Evolutionary conservation across 345 rosid genomes (phyloP).

Genomic region (Camelina sativa): DNA sequence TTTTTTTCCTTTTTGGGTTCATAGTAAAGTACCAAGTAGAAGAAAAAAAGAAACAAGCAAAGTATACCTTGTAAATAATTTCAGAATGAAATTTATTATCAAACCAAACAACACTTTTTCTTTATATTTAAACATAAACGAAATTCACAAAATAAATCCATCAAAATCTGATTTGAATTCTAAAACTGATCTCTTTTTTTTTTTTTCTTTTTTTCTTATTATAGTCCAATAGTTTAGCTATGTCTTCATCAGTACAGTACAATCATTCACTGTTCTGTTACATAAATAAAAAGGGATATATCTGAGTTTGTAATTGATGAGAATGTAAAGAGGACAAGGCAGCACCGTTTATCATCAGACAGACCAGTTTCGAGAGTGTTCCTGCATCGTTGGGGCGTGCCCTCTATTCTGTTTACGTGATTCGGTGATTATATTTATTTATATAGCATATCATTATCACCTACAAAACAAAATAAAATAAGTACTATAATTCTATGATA

Average conservation of each 20-base stretch:
- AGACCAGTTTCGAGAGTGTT: slow-evolving; percentile 19
- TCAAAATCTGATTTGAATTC: background rate
- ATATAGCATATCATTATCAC: too few species aligned
- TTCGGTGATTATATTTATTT: too few species aligned
- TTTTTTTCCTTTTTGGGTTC: background rate
- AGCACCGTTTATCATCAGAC: slow-evolving; percentile 17
- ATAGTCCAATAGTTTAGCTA: background rate
- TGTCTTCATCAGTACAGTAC: background rate
- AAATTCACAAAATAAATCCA: background rate
- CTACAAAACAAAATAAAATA: too few species aligned
- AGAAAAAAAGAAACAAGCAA: background rate
- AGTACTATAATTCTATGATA: too few species aligned
- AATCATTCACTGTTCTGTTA: background rate
- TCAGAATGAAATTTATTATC: background rate
- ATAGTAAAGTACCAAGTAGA: background rate
- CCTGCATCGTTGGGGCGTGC: background rate
- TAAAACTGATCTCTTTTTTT: background rate
- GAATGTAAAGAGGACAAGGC: slow-evolving; percentile 23
- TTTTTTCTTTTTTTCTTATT: background rate
- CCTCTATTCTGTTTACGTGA: too few species aligned
- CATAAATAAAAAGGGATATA: background rate
- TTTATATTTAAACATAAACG: background rate
- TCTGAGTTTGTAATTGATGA: background rate
- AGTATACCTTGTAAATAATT: background rate
- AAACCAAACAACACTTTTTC: too few species aligned